Evolutionary conservation across 2,329 filamentous ascomycete genomes (phyloP).

Genomic region (Knufia petricola): DNA sequence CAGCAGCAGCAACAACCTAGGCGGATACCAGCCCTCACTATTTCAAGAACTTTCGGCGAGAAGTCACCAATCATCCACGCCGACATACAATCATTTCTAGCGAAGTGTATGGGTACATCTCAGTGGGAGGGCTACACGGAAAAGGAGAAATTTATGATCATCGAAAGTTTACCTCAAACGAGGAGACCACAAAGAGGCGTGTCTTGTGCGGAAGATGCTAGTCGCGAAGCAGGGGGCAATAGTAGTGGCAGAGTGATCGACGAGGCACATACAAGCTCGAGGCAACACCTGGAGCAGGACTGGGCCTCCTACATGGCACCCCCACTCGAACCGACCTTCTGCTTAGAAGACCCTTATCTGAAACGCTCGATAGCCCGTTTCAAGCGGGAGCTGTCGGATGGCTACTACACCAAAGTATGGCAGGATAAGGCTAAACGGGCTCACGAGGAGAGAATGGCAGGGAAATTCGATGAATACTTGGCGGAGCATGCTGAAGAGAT

Average conservation of each 20-base stretch:
- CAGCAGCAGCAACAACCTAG: background rate
- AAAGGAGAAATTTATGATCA: constrained; percentile 14
- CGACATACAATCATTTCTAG: constrained; percentile 18
- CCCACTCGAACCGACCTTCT: constrained; percentile 9
- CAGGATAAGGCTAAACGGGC: constrained; percentile 45
- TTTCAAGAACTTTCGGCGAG: constrained; percentile 15
- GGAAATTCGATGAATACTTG: constrained; percentile 49
- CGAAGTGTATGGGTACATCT: constrained; percentile 12
- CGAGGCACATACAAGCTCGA: background rate
- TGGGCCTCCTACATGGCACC: background rate
- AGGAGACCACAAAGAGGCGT: constrained; percentile 13
- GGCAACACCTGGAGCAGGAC: background rate
- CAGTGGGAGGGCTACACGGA: constrained; percentile 18
- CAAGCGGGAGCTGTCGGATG: constrained; percentile 45
- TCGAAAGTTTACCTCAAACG: constrained; percentile 14
- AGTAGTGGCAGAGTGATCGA: background rate
- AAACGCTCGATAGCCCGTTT: constrained; percentile 32
- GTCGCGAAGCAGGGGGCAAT: too few species aligned
- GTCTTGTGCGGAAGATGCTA: too few species aligned
- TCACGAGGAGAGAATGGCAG: constrained; percentile 41
- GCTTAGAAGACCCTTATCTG: constrained; percentile 17
- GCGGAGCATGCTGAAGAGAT: constrained; percentile 45
- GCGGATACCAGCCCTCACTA: constrained; percentile 12
- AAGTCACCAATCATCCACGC: constrained; percentile 15
- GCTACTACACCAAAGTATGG: constrained; percentile 50